A percentile compares a stretch with the other conserved stretches of the same genome.
Conservation (phyloP, 108 stramenopile genomes). For the Chaetoceros muelleri region DNA sequence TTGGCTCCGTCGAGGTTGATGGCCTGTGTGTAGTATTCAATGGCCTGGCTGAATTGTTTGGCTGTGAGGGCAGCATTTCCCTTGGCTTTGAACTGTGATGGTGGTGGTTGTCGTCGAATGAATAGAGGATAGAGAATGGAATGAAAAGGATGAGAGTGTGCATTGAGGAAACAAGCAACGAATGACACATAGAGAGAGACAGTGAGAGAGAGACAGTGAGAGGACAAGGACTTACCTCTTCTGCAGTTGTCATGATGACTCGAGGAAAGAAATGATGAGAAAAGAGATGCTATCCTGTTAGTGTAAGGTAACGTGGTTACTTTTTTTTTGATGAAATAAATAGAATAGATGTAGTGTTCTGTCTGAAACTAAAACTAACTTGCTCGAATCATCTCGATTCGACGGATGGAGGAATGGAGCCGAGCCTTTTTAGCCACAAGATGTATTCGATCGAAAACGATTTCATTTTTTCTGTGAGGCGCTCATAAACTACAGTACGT, state of each 20-base stretch:
- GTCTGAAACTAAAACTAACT: no score
- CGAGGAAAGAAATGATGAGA: neutral
- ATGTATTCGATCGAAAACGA: no score
- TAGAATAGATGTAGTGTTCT: no score
- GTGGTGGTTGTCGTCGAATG: neutral
- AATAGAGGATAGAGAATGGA: neutral
- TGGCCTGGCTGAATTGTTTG: conserved; percentile 86
- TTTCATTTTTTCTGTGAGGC: no score
- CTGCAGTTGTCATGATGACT: conserved; percentile 2
- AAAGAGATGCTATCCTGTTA: no score
- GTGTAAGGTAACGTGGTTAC: no score
- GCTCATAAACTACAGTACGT: no score
- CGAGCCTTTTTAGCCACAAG: no score
- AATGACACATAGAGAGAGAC: neutral
- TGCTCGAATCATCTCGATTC: no score
- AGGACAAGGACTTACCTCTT: conserved; percentile 5
- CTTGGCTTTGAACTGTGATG: conserved; percentile 59
- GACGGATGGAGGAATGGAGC: no score
- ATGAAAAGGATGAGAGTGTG: neutral
- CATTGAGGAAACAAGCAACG: neutral
- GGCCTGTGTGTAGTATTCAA: conserved; percentile 91
- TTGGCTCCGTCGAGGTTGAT: conserved; percentile 89
- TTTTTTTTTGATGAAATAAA: no score
- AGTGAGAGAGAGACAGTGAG: no score
- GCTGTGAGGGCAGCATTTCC: conserved; percentile 89